Base-by-base conservation (phyloP, 2,329 filamentous ascomycete genomes). In the Exophiala dermatitidis region DNA sequence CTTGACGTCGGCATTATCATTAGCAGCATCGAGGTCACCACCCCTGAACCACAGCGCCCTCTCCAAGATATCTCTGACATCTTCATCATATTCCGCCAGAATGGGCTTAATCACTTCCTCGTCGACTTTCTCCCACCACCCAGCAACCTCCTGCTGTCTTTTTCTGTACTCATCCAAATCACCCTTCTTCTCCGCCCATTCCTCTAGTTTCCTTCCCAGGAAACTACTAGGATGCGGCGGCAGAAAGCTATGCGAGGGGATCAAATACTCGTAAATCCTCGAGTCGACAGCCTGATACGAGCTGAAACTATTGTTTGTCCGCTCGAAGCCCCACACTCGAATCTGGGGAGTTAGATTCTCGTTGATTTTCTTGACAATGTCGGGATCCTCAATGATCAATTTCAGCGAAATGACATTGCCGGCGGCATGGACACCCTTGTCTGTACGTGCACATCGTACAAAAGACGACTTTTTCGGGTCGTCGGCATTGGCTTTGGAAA, bases 381-480 rank as follows among this genome's bases (percentile, higher is more conserved):
- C 83, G 7, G 83, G 78, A 54, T 97, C 91, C 70, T 97, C 91
- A 45, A 96, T 85, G 64, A 98, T 97, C 63, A 98, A 77, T 74
- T 98, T 98, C 64, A 97, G 71, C 32, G 89, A 95, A 58, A 97
- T 88, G 65, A 97, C 85, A 66, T 97, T 97, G 48, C 91, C 93
- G 1, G 91, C 91, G 1, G 91, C 91, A 69, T 97, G 91, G 1
- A 97, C 91, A 50, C 93, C 93, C 75, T 97, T 98, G 73, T 98
- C 93, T 0, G 93, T 98, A 59, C 93, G 81, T 3, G 93, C 93
- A 70, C 93, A 98, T 60, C 93, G 85, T 50, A 95, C 88, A 44
- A 98, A 80, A 48, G 89, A 90, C 1, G 90, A 95, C 72, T 98
- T 98, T 71, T 94, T 95, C 3, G 91, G 93, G 67, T 98, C 93